Evolutionary conservation across 371 early-diverging fungal genomes (phyloP).

Genomic region (Zancudomyces culisetae): DNA sequence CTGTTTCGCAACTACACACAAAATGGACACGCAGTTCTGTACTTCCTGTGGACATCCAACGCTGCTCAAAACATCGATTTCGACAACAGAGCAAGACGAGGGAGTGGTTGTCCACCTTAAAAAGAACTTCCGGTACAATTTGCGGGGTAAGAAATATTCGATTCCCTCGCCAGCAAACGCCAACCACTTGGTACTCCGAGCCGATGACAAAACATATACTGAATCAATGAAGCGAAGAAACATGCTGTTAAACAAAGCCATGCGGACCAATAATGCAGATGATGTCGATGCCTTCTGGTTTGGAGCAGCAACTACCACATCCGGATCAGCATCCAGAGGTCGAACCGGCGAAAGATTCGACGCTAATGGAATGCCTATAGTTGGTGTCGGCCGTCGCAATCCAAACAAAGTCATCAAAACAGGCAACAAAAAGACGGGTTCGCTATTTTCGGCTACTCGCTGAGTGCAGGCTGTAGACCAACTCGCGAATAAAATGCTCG

Average conservation of each 20-base stretch:
- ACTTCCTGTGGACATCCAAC: slow-evolving; percentile 80
- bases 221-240: slow-evolving; percentile 25
- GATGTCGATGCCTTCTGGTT: slow-evolving; percentile 16
- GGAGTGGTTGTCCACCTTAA: slow-evolving; percentile 70
- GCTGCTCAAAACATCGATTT: slow-evolving; percentile 58
- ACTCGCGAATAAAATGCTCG: slow-evolving; percentile 1
- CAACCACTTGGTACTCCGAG: slow-evolving; percentile 68
- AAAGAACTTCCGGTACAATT: slow-evolving; percentile 71
- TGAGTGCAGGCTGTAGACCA: slow-evolving; percentile 1
- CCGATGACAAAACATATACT: slow-evolving; percentile 51
- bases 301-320: no score
- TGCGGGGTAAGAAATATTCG: slow-evolving; percentile 75
- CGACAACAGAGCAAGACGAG: slow-evolving; percentile 33
- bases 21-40: slow-evolving; percentile 85
- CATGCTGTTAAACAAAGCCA: slow-evolving; percentile 12
- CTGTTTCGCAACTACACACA: slow-evolving; percentile 66
- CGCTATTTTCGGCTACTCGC: not conserved
- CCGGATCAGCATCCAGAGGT: slow-evolving; percentile 22
- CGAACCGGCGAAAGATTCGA: slow-evolving; percentile 30
- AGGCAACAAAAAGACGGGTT: slow-evolving; percentile 19
- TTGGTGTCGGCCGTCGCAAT: slow-evolving; percentile 74
- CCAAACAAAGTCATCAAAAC: slow-evolving; percentile 52
- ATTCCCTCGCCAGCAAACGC: slow-evolving; percentile 51
- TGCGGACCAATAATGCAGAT: slow-evolving; percentile 30
- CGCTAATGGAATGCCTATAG: slow-evolving; percentile 43